Percentiles rank a stretch among this genome's conserved stretches.
Conservation (phyloP, 352 stramenopile genomes). For the Lagenidium giganteum region DNA sequence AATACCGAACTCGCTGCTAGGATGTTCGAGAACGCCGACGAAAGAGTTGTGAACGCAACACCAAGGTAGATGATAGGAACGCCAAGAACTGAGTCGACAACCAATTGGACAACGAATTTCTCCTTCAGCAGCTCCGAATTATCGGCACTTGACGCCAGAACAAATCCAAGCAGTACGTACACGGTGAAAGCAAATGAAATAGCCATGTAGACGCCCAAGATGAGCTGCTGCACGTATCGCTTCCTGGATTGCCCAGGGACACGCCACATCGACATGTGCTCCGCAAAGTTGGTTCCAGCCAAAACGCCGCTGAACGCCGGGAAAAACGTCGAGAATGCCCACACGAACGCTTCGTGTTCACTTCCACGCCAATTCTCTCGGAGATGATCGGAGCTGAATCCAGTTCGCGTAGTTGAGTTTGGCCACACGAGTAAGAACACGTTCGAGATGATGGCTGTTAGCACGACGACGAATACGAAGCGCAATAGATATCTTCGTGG, state of each 20-base stretch:
- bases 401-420: slow-evolving; percentile 22
- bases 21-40: slow-evolving; percentile 44
- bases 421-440: slow-evolving; percentile 26
- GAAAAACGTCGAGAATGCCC: slow-evolving; percentile 41
- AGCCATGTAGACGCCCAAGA: slow-evolving; percentile 37
- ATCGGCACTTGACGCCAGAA: slow-evolving; percentile 26
- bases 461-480: slow-evolving; percentile 31
- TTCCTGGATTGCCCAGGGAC: not conserved
- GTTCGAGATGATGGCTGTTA: slow-evolving; percentile 29
- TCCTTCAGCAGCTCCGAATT: slow-evolving; percentile 24
- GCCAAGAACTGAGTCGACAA: slow-evolving; percentile 40
- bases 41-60: slow-evolving; percentile 32
- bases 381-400: slow-evolving; percentile 19
- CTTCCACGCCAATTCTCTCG: slow-evolving; percentile 19
- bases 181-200: slow-evolving; percentile 28
- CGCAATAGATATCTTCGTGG: slow-evolving; percentile 18
- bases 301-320: slow-evolving; percentile 38
- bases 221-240: too few relatives aligned
- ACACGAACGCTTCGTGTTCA: slow-evolving; percentile 11
- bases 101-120: slow-evolving; percentile 28
- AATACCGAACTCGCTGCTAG: too few relatives aligned
- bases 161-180: slow-evolving; percentile 23
- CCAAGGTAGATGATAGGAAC: slow-evolving; percentile 37
- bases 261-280: slow-evolving; percentile 16
- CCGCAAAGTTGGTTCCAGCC: slow-evolving; percentile 27